phyloP scores from a whole-genome alignment of 2,329 filamentous ascomycete genomes.

The Didymella lethalis region DNA sequence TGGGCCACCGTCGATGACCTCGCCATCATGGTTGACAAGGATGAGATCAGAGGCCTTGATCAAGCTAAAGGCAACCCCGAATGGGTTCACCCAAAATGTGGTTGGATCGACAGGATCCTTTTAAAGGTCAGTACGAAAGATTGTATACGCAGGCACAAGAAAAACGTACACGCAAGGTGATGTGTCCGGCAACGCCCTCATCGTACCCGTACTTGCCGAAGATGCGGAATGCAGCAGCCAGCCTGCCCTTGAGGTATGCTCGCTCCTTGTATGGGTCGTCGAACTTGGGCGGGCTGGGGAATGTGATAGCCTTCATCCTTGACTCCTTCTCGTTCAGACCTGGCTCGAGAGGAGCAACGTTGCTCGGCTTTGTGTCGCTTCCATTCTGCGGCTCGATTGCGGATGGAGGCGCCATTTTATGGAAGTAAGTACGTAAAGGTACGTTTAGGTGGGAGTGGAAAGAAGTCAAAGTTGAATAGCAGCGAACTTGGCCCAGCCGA shows the following conservation, averaged over 20 bases:
- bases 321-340: slow-evolving; percentile 40
- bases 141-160: background rate
- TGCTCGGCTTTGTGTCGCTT: slow-evolving; percentile 37
- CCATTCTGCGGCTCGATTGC: slow-evolving; percentile 41
- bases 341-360: slow-evolving; percentile 43
- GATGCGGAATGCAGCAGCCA: slow-evolving; percentile 51
- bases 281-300: slow-evolving; percentile 47
- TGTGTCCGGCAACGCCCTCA: slow-evolving; percentile 66
- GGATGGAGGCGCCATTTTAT: slow-evolving; percentile 43
- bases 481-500: background rate
- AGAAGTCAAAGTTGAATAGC: background rate
- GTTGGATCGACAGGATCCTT: slow-evolving; percentile 64
- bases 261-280: slow-evolving; percentile 50
- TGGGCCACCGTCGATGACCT: slow-evolving; percentile 68
- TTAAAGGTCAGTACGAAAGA: slow-evolving; percentile 8
- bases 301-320: slow-evolving; percentile 34
- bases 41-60: slow-evolving; percentile 73
- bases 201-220: slow-evolving; percentile 53
- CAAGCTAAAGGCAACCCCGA: slow-evolving; percentile 68
- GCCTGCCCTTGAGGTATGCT: slow-evolving; percentile 48
- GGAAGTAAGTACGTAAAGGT: background rate
- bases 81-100: slow-evolving; percentile 73
- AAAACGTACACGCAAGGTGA: slow-evolving; percentile 61
- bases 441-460: background rate
- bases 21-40: slow-evolving; percentile 67